These are phyloP conservation scores for Fusarium marasasianum DNA, from an alignment of 2,329 filamentous ascomycete genomes.

Conservation along the genomic window DNA sequence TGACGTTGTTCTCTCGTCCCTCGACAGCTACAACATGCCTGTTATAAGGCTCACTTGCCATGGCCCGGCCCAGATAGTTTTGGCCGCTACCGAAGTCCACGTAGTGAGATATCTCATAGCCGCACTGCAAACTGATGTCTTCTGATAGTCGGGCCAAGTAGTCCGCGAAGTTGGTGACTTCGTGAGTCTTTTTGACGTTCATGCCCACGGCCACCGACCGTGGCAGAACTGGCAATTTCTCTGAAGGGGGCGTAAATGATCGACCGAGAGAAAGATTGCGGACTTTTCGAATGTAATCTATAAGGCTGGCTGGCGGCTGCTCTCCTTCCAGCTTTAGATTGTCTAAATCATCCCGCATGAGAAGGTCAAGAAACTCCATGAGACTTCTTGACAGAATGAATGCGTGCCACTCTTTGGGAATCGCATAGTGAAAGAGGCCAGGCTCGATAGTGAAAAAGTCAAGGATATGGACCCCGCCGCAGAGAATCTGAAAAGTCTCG, in stretches of 20 bases:
- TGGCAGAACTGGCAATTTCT: conserved; percentile 67
- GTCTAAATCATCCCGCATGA: conserved; percentile 80
- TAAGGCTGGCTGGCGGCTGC: conserved; percentile 64
- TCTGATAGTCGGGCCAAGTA: conserved; percentile 74
- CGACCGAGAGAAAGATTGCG: conserved; percentile 74
- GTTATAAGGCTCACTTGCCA: conserved; percentile 88
- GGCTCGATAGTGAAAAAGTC: conserved; percentile 93
- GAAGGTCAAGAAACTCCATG: conserved; percentile 79
- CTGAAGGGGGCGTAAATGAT: conserved; percentile 59
- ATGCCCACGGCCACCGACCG: conserved; percentile 85
- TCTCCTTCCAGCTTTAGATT: conserved; percentile 40
- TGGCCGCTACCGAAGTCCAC: conserved; percentile 97
- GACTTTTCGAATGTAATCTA: conserved; percentile 78
- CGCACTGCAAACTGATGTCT: conserved; percentile 67
- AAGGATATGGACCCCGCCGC: conserved; percentile 94
- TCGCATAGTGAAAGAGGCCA: conserved; percentile 79
- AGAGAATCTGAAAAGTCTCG: conserved; percentile 84
- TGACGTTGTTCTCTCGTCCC: conserved; percentile 85
- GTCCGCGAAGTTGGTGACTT: conserved; percentile 89
- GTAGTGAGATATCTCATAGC: conserved; percentile 78
- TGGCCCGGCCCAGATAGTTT: conserved; percentile 90
- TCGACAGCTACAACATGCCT: conserved; percentile 91
- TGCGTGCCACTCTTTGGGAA: conserved; percentile 82
- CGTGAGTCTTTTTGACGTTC: conserved; percentile 95
- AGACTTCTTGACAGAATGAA: conserved; percentile 79